Conservation (phyloP, 306 rosid species). For the Acmispon strigosus region DNA sequence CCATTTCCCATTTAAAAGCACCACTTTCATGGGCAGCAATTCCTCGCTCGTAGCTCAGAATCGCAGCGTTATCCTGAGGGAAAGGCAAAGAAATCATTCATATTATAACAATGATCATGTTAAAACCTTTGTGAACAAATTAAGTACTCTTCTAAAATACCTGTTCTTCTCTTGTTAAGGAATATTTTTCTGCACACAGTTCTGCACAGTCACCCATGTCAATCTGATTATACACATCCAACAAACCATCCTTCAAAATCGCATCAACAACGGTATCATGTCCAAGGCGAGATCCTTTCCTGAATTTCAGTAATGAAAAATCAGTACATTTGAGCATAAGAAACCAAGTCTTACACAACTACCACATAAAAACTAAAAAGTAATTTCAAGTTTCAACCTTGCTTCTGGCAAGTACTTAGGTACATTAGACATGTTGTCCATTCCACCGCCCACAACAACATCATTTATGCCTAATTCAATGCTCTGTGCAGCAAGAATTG, state of each 20-base stretch:
- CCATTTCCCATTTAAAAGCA: constrained; percentile 71
- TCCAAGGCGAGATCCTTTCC: constrained; percentile 86
- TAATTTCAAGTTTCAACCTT: constrained; percentile 39
- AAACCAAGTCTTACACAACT: too few species aligned
- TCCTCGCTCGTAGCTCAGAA: constrained; percentile 71
- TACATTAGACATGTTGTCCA: constrained; percentile 90
- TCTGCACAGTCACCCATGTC: constrained; percentile 85
- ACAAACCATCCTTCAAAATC: constrained; percentile 71
- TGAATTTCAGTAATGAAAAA: too few species aligned
- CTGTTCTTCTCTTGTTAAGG: constrained; percentile 66
- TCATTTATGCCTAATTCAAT: constrained; percentile 88
- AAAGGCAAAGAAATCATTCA: neutral
- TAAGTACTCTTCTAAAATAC: constrained; percentile 1
- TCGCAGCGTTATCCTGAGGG: constrained; percentile 52
- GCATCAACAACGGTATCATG: constrained; percentile 78
- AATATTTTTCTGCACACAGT: constrained; percentile 59
- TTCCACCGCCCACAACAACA: constrained; percentile 91
- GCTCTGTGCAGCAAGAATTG: constrained; percentile 85
- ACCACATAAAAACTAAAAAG: too few species aligned
- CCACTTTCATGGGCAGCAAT: constrained; percentile 64
- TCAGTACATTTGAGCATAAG: too few species aligned
- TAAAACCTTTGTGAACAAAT: neutral
- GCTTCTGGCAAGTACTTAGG: constrained; percentile 90
- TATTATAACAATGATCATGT: neutral
- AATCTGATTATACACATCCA: constrained; percentile 63